Evolutionary conservation across 768 basidiomycete genomes (phyloP).

Genomic region (Phallus indusiatus): DNA sequence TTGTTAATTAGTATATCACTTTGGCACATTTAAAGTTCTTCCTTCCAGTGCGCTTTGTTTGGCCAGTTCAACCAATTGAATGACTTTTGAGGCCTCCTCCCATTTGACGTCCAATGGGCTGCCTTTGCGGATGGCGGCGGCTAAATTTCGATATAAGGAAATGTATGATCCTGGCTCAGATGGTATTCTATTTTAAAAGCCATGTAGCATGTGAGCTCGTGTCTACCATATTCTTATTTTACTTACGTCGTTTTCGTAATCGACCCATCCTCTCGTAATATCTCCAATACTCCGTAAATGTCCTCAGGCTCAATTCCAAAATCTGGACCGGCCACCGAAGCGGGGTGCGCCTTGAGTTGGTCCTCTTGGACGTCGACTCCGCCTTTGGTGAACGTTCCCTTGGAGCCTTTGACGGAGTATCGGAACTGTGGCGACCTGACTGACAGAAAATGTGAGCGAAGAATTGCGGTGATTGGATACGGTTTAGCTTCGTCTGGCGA

Average conservation of each 20-base stretch:
- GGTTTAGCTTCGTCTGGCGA: slow-evolving; percentile 3
- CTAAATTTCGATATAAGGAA: slow-evolving; percentile 57
- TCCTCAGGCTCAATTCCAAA: slow-evolving; percentile 58
- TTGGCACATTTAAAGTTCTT: slow-evolving; percentile 24
- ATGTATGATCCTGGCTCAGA: slow-evolving; percentile 47
- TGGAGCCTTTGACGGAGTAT: slow-evolving; percentile 61
- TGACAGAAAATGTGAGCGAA: slow-evolving; percentile 62
- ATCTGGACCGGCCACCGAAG: slow-evolving; percentile 32
- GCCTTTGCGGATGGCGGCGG: slow-evolving; percentile 46
- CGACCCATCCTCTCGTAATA: slow-evolving; percentile 35
- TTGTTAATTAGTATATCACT: not conserved
- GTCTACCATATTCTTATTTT: slow-evolving; percentile 18
- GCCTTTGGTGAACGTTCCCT: slow-evolving; percentile 64
- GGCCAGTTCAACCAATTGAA: slow-evolving; percentile 72
- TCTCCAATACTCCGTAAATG: slow-evolving; percentile 56
- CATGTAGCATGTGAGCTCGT: not conserved
- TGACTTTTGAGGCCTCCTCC: slow-evolving; percentile 59
- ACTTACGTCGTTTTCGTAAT: slow-evolving; percentile 25
- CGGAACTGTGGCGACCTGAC: slow-evolving; percentile 57
- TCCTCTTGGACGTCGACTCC: slow-evolving; percentile 77
- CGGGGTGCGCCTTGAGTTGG: slow-evolving; percentile 50
- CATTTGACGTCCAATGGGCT: slow-evolving; percentile 56
- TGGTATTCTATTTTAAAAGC: slow-evolving; percentile 16
- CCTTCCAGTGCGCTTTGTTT: slow-evolving; percentile 57
- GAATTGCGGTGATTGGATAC: slow-evolving; percentile 55